A percentile compares a stretch with the other conserved stretches of the same genome.
These are phyloP conservation scores for Cryptococcus floricola DNA, from an alignment of 1,284 basidiomycete species.

Conservation along the genomic window DNA sequence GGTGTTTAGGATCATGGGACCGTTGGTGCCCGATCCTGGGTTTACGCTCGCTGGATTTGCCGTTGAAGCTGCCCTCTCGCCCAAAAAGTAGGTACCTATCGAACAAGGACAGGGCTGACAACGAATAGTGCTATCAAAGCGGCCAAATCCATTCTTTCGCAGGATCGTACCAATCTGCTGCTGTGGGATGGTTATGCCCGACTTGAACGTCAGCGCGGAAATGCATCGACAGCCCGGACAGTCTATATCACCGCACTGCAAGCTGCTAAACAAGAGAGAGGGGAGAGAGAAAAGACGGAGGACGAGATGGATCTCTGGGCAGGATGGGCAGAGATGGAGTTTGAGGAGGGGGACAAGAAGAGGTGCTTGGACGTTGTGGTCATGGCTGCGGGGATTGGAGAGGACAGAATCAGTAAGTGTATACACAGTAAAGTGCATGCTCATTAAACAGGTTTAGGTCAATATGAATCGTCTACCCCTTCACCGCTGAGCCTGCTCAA, in stretches of 20 bases:
- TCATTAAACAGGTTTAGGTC: neutral
- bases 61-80: conserved; percentile 36
- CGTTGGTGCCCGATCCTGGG: conserved; percentile 39
- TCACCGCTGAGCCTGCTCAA: conserved; percentile 31
- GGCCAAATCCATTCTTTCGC: conserved; percentile 66
- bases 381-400: conserved; percentile 23
- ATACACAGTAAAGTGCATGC: neutral
- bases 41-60: conserved; percentile 47
- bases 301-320: conserved; percentile 62
- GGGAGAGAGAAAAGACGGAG: conserved; percentile 11
- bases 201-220: conserved; percentile 68
- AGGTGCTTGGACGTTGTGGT: conserved; percentile 28
- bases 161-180: conserved; percentile 60
- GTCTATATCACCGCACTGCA: conserved; percentile 65
- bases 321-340: conserved; percentile 82
- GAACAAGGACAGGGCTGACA: neutral
- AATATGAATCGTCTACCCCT: conserved; percentile 3
- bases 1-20: conserved; percentile 26
- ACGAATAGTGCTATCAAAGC: conserved; percentile 52
- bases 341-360: conserved; percentile 51
- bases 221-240: conserved; percentile 69
- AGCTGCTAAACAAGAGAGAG: conserved; percentile 24
- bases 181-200: conserved; percentile 80
- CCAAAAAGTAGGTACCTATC: conserved; percentile 27
- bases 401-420: conserved; percentile 11